These are phyloP conservation scores for Piper betle DNA, from an alignment of 164 flowering plant genomes.

Conservation along the genomic window DNA sequence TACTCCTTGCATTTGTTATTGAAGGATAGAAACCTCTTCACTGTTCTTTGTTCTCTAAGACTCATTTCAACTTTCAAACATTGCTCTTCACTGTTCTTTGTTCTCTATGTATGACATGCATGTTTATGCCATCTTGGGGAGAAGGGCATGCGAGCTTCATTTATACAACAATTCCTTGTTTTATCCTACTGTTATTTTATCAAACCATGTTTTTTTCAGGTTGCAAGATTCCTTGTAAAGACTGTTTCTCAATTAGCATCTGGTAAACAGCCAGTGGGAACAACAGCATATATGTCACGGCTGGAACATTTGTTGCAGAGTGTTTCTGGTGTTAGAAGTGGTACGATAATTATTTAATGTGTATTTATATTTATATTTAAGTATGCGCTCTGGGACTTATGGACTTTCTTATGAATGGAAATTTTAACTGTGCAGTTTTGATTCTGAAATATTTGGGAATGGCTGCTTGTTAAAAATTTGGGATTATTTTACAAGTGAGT, in stretches of 20 bases:
- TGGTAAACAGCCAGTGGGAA: conserved; percentile 74
- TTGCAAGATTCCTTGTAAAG: conserved; percentile 93
- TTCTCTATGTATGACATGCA: no score
- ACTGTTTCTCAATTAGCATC: conserved; percentile 76
- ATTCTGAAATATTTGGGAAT: not conserved
- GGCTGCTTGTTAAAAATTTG: not conserved
- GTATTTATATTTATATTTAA: not conserved
- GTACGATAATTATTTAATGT: conserved; percentile 17
- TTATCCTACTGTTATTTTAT: no score
- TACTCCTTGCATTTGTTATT: not conserved
- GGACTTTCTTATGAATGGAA: not conserved
- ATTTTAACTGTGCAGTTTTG: not conserved
- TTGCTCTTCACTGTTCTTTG: no score
- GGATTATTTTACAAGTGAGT: not conserved
- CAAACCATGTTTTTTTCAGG: conserved; percentile 27
- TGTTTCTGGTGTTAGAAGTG: conserved; percentile 39
- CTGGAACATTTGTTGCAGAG: conserved; percentile 60
- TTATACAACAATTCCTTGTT: not conserved
- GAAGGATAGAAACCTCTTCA: not conserved
- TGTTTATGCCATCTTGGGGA: no score
- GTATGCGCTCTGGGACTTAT: not conserved
- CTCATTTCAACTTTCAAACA: no score
- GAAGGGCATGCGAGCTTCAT: no score
- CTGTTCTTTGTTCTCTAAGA: no score
- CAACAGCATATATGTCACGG: conserved; percentile 63